Evolutionary conservation across 495 filamentous ascomycete species (phyloP), one percentile per base, ranked within the genome.

Genomic region (Delitschia confertaspora): DNA sequence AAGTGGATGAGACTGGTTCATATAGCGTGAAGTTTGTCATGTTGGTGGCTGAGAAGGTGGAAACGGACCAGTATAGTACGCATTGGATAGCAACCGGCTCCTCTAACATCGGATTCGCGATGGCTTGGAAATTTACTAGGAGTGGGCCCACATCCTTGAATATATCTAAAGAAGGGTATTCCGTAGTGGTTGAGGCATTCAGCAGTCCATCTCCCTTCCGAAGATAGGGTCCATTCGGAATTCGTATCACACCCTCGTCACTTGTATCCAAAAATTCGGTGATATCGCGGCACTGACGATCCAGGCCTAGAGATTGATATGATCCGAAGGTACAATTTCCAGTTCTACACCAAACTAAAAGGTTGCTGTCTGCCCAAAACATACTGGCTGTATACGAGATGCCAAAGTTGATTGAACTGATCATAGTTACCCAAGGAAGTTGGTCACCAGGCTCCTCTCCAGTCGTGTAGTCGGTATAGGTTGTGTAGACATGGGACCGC

Each of bases 241-340:
- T n/a, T 11, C 16, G 25, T n/a, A 22, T 17, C 2, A 42, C 19
- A 10, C 17, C 22, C 1, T 17, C 10, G 13, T 42, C 30, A 23
- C 26, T 42, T 14, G 16, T 17, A 23, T 49, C 37, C 8, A 41
- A 22, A 14, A 10, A 8, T 17, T 33, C 13, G 3, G 37, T 42
- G 6, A 41, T 25, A 31, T 49, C 37, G 11, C 18, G 11, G 30
- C 45, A 49, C 13, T 42, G 6, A n/a, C n/a, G 10, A 8, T 42
- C 27, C 8, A 42, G 37, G 3, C 16, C 36, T 2, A 49, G 16
- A 3, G 45, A 34, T 32, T 49, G 45, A 25, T 49, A 49, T 11
- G 26, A 19, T 11, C 19, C 26, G 22, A 34, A 49, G 1, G 45
- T 49, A 30, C 45, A 49, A 23, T 49, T 49, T 2, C 45, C 38